phyloP scores from a whole-genome alignment of 2,329 filamentous ascomycete species.

The Colletotrichum magnum region DNA sequence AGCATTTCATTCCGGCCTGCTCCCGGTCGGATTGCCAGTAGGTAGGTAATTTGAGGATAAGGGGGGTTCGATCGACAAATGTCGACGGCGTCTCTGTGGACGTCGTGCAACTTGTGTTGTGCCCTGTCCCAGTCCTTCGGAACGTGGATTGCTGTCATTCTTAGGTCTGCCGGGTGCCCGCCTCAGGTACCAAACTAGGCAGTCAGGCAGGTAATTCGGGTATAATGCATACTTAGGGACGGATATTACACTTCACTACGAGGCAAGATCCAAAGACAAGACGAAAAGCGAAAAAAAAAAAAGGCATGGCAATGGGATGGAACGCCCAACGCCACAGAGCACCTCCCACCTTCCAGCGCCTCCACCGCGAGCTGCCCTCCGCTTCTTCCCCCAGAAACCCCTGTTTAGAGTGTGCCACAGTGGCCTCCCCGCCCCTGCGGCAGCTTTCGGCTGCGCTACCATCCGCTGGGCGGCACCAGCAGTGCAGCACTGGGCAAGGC shows the following conservation, averaged over 20 bases:
- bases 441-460: slow-evolving; percentile 37
- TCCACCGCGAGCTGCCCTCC: too few species aligned
- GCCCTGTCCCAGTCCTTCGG: background rate
- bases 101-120: too few species aligned
- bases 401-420: slow-evolving; percentile 34
- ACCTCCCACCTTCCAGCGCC: too few species aligned
- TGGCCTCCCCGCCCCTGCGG: slow-evolving; percentile 20
- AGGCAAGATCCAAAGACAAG: too few species aligned
- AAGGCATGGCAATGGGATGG: too few species aligned
- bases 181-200: background rate
- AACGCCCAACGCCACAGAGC: too few species aligned
- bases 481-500: background rate
- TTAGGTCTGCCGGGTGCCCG: too few species aligned
- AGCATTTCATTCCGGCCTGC: slow-evolving; percentile 17
- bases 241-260: too few species aligned
- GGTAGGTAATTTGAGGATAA: background rate
- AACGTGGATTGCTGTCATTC: background rate
- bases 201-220: background rate
- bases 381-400: slow-evolving; percentile 4
- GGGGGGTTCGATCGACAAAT: slow-evolving; percentile 5
- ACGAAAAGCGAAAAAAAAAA: too few species aligned
- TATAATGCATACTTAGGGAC: too few species aligned
- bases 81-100: too few species aligned
- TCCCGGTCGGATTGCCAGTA: slow-evolving; percentile 21
- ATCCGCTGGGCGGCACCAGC: slow-evolving; percentile 24